These are phyloP conservation scores for Telfairia occidentalis DNA, from an alignment of 331 rosid genomes.

Conservation along the genomic window DNA sequence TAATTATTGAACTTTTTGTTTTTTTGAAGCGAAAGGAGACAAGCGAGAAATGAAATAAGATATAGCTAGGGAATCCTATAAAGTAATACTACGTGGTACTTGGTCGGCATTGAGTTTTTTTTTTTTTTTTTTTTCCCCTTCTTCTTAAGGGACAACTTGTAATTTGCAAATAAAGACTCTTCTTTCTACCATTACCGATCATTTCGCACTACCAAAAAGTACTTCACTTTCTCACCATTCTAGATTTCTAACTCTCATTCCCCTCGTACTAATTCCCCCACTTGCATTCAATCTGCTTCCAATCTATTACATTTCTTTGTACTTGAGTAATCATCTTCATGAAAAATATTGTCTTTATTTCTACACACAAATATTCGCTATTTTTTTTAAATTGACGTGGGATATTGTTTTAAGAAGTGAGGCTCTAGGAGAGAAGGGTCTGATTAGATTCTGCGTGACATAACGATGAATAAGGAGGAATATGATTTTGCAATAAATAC, in stretches of 20 bases:
- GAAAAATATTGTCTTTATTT: too few species aligned
- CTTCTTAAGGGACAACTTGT: background rate
- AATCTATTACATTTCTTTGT: background rate
- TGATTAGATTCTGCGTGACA: background rate
- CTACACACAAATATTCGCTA: too few species aligned
- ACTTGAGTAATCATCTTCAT: too few species aligned
- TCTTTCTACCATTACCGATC: background rate
- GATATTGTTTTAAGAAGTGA: too few species aligned
- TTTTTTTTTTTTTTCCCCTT: background rate
- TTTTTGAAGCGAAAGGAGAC: background rate
- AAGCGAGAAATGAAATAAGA: background rate
- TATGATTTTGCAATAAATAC: background rate
- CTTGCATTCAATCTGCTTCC: background rate
- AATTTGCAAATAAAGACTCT: background rate
- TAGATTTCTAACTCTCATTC: background rate
- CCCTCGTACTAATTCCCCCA: background rate
- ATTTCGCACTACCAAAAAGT: background rate
- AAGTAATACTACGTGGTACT: background rate
- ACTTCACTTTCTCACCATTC: background rate
- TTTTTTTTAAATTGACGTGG: too few species aligned
- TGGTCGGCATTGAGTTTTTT: background rate
- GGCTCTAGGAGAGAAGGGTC: too few species aligned
- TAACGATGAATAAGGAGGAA: background rate
- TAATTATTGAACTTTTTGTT: background rate
- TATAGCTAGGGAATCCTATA: background rate